These are phyloP conservation scores for Allomyces macrogynus DNA, from an alignment of 192 early-diverging fungal species.

Conservation along the genomic window DNA sequence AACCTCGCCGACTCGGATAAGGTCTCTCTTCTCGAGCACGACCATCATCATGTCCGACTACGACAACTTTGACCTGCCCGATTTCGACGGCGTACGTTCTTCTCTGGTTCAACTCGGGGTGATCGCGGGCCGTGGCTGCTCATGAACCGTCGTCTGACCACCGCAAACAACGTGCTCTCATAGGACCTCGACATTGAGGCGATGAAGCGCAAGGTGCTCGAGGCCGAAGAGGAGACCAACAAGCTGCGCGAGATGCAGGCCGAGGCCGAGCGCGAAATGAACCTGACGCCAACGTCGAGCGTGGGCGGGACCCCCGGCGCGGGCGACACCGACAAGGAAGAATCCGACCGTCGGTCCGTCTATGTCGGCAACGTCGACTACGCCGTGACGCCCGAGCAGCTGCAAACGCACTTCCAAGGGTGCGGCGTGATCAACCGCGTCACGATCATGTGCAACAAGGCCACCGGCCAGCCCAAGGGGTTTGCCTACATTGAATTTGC, in stretches of 20 bases:
- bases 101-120: too few relatives aligned
- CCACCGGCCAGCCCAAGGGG: constrained; percentile 73
- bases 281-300: constrained; percentile 11
- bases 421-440: constrained; percentile 93
- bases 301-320: neutral
- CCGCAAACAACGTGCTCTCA: neutral
- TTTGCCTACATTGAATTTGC: constrained; percentile 97
- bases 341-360: constrained; percentile 67
- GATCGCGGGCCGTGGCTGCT: too few relatives aligned
- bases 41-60: too few relatives aligned
- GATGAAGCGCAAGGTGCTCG: constrained; percentile 51
- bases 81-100: too few relatives aligned
- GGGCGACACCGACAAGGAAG: constrained; percentile 21
- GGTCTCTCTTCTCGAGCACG: neutral
- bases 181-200: constrained; percentile 26
- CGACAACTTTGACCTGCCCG: too few relatives aligned
- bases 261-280: constrained; percentile 52
- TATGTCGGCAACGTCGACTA: constrained; percentile 97
- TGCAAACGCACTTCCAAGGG: constrained; percentile 83
- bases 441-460: constrained; percentile 88
- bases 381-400: constrained; percentile 74
- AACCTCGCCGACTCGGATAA: too few relatives aligned
- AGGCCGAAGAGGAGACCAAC: constrained; percentile 67
- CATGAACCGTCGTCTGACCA: neutral
- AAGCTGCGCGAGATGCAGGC: constrained; percentile 59